Evolutionary conservation across 2,329 filamentous ascomycete species (phyloP), one percentile per base, ranked within the genome.

Genomic region (Microdochium trichocladiopsis): DNA sequence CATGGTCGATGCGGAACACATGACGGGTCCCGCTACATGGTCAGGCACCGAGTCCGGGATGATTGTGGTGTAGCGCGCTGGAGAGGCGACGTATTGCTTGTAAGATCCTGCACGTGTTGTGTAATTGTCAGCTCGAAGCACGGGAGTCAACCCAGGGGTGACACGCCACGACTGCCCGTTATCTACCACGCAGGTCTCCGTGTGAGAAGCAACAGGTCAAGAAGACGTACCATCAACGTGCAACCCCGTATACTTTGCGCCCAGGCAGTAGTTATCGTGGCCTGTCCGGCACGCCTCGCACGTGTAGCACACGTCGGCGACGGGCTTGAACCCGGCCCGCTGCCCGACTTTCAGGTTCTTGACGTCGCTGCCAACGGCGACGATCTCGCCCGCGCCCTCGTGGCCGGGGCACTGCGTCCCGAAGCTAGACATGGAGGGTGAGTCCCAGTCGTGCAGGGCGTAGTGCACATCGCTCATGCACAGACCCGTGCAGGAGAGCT

Each of bases 1-100:
- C 55, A 83, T 78, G 1, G 82, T 84, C 6, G 73, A 75, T 0
- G 77, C 78, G 45, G 69, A 74, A 65, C 81, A 84, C 78, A 84
- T 82, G 53, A 84, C 75, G 0, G 80, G 81, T 0, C 74, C 82
- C 2, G 80, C 80, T 16, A 80, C 58, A 60, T 76, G 69, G 24
- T 75, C 70, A 57, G 77, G 73, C 25, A 72, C 72, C 24, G 71
- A 72, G 14, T 76, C 76, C 0, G 79, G 69, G 1, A 76, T 71
- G 36, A 79, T 69, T 2, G 76, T 72, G 2, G 77, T 69, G 58
- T 81, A 80, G 51, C 76, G 70, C 14, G 78, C 79, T 1, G 81
- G 80, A 1, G 73, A 76, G 12, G 74, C 69, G 37, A 83, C 66
- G 61, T 84, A 85, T 61, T 84, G 77, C 63, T 82, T 76, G 61